Base-by-base conservation (phyloP, 2,329 filamentous ascomycete genomes). In the Phialophora chinensis region DNA sequence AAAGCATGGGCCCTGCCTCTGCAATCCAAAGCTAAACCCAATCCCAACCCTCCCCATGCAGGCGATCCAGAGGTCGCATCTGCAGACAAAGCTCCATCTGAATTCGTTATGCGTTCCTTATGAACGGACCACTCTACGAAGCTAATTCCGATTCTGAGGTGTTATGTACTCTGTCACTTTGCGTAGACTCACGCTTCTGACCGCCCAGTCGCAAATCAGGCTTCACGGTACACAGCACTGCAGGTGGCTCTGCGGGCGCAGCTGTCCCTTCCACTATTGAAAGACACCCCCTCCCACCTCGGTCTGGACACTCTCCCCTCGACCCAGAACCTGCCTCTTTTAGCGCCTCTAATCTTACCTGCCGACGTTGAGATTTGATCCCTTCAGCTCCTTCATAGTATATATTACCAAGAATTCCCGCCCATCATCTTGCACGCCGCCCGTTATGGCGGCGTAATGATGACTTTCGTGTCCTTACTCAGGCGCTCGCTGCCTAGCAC, bases 381-480 rank as follows among this genome's bases (percentile, higher is more conserved):
- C 17, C 49, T 52, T 54, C 59, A 61, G 14, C 50, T 38, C 47
- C 33, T 61, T 27, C 31, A 33, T 20, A 58, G 4, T 61, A 61
- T 61, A 61, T 61, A 61, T 59, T 57, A 65, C 38, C 60, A 33
- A 33, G 31, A 11, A 35, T 38, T 12, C 38, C 27, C 59, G 49
- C 56, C 42, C 50, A 23, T 25, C 20, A 2, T 17, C 27, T 44
- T 47, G 11, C 35, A 12, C n/a, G 65, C 62, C 65, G 65, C 65
- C 66, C 58, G 63, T n/a, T 12, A 69, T 69, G 68, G 68, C 68
- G 68, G 68, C 63, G 59, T 69, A 54, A 64, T 53, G 57, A 54
- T 55, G 53, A 50, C 31, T 17, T 11, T 38, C 33, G 23, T 44
- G 52, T 57, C 56, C 25, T 7, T 57, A 35, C 35, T 44, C 38